Conservation (phyloP, 2,329 filamentous ascomycete species). For the Fusarium sp. region DNA sequence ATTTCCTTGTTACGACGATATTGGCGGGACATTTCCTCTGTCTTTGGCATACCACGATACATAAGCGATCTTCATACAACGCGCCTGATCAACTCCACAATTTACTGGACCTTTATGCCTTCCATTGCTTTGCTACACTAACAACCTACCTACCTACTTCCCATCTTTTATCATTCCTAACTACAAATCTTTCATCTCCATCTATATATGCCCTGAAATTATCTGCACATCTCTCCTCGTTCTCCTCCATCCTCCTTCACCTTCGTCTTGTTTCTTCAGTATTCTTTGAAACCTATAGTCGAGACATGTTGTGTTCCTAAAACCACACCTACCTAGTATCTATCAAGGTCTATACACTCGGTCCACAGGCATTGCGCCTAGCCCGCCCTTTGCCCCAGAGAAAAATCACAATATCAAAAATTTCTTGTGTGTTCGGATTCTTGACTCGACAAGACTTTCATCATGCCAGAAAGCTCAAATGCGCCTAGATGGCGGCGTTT, state of each 20-base stretch:
- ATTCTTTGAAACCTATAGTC: constrained; percentile 5
- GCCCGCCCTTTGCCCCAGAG: neutral
- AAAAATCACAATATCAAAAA: neutral
- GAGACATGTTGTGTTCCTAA: neutral
- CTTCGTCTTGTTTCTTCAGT: neutral
- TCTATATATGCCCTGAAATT: neutral
- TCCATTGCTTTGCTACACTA: constrained; percentile 9
- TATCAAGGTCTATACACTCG: constrained; percentile 13
- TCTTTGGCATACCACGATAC: neutral
- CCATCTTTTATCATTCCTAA: neutral
- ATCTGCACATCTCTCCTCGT: neutral
- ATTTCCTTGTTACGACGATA: neutral
- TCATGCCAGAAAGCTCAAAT: constrained; percentile 33
- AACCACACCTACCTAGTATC: neutral
- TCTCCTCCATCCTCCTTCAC: neutral
- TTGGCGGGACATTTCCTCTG: neutral
- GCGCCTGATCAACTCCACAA: constrained; percentile 9
- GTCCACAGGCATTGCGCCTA: neutral
- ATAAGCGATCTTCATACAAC: neutral
- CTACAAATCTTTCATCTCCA: neutral
- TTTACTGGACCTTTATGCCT: constrained; percentile 21
- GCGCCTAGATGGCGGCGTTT: constrained; percentile 36
- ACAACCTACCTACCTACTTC: neutral
- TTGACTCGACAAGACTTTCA: neutral
- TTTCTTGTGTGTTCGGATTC: neutral